phyloP scores from a whole-genome alignment of 2,329 filamentous ascomycete genomes.

The Metarhizium brunneum region DNA sequence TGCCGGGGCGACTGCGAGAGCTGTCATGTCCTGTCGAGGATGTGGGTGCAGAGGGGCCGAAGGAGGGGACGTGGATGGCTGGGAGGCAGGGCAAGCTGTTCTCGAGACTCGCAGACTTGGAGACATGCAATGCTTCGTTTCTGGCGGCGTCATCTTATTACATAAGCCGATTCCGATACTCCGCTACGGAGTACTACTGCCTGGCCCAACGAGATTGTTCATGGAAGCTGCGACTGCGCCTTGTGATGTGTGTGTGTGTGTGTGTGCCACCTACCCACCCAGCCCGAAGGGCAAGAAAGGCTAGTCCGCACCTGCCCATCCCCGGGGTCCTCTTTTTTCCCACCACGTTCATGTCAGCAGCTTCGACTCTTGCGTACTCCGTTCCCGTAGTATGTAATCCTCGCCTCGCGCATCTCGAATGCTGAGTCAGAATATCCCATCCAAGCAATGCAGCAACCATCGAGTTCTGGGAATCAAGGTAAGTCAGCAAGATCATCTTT shows the following conservation, averaged over 20 bases:
- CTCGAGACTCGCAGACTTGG: background rate
- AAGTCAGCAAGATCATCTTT: conserved; percentile 8
- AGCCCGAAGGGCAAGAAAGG: background rate
- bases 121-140: background rate
- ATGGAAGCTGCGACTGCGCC: background rate
- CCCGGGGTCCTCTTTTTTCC: conserved; percentile 9
- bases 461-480: conserved; percentile 13
- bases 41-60: background rate
- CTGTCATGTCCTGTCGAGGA: background rate
- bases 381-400: conserved; percentile 7
- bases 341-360: conserved; percentile 14
- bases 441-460: conserved; percentile 12
- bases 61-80: background rate
- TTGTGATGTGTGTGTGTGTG: background rate
- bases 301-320: background rate
- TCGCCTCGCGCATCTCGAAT: conserved; percentile 11
- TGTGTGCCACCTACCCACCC: background rate
- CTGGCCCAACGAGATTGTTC: background rate
- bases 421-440: conserved; percentile 13
- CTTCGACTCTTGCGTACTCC: conserved; percentile 12
- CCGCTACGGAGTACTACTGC: background rate
- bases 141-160: background rate
- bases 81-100: background rate
- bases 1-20: background rate
- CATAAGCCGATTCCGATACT: background rate